Base-by-base conservation (phyloP, 352 stramenopile species). In the Phytopythium mirpurense region DNA sequence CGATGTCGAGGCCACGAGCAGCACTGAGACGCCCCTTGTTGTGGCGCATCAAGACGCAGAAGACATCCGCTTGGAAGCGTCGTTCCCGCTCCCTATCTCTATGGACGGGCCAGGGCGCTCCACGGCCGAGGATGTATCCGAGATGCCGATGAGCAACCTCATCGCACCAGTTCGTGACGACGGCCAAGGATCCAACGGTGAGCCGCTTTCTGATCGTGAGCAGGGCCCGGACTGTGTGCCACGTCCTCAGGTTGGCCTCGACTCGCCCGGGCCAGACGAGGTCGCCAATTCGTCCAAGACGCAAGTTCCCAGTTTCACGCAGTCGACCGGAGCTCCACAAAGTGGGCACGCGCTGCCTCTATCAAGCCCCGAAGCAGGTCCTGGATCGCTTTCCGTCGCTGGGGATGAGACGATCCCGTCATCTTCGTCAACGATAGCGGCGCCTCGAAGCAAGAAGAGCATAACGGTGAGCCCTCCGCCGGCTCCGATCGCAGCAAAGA, bases 101-200 rank as follows among this genome's bases (percentile, higher is more conserved):
- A 31, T 52, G 21, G 42, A 42, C 14, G 31, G 31, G 2, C 46
- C 46, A 2, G 46, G 11, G 0, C 42, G 31, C 31, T 52, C 46
- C 8, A 52, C 46, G 0, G 19, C 31, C 14, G 46, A 42, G 21
- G 46, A 32, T 18, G 42, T 42, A 6, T 29, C 46, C 26, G 46
- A 52, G 29, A 52, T 4, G 16, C 46, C 29, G 12, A 29, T 8
- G 29, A 52, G 46, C n/a, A 42, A 29, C 12, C 31, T 52, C 46
- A 31, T 42, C 3, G 42, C 31, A 12, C 18, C 31, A 3, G 21
- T 11, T 21, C 19, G 2, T 23, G 46, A 52, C 14, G 46, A 34
- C 5, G 46, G 11, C 10, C 26, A 23, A 3, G 16, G 10, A 0
- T 26, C 43, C 1, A 34, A 16, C 15, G 11, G 16, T 21, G 46